Evolutionary conservation across 177 flowering plant species (phyloP), one percentile per base, ranked within the genome.

Genomic region (Telopea speciosissima): DNA sequence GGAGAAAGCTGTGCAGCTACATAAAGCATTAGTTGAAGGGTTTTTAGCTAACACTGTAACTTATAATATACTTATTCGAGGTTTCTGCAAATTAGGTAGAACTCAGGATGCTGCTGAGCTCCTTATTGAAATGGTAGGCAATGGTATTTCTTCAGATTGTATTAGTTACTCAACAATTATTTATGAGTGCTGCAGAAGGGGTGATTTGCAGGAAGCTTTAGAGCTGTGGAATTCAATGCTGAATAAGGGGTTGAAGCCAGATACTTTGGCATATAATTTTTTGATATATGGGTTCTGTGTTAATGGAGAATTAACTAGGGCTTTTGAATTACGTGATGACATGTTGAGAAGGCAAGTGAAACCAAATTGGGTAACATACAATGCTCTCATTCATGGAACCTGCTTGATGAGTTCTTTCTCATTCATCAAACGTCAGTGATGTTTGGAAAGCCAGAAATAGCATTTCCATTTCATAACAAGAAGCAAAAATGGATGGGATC

Each of bases 101-200:
- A 70, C 81, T 69, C 70, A 79, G 56, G 89, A 86, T 73, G 99
- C 97, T 64, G 64, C 72, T 1, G 67, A 73, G 56, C 78, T 87
- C 64, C 78, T 92, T 21, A 73, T 19, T 69, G 86, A 80, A 69
- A 94, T 94, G 98, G 70, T 68, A 2, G 76, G 67, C 21, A 77
- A 76, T 74, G 85, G 83, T 58, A 74, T 87, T 44, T 72, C 60
- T 26, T 91, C 97, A 3, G 99, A 92, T 80, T 90, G 97, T 77
- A 80, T 92, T 63, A 89, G 95, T 66, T 92, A 90, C 73, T 88
- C 97, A 2, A 90, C 92, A 21, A 79, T 94, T 69, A 89, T 92
- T 25, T 77, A 79, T 60, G 88, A 87, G 74, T 77, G 85, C 70
- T 86, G 93, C 82, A 83, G 77, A 68, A 82, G 84, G 56, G 87